Evolutionary conservation across 257 asterid species (phyloP).

Genomic region (Sherardia arvensis): DNA sequence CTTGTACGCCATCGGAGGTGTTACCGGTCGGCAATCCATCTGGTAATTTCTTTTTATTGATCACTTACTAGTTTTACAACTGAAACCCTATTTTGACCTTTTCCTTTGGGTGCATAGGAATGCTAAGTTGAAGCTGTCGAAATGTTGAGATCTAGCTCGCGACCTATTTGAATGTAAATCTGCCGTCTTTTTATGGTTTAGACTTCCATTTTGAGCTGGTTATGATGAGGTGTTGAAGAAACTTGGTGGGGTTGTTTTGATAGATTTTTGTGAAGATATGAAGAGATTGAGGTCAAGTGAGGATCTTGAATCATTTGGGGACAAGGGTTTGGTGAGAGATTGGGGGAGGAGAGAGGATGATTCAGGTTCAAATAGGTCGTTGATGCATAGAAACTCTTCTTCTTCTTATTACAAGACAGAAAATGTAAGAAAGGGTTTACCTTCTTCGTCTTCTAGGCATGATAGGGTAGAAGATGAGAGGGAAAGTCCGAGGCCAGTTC

Average conservation of each 20-base stretch:
- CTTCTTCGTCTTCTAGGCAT: slow-evolving; percentile 70
- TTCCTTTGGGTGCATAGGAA: slow-evolving; percentile 4
- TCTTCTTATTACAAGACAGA: slow-evolving; percentile 70
- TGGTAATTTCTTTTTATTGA: slow-evolving; percentile 15
- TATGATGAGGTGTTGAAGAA: background rate
- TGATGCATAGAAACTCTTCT: slow-evolving; percentile 57
- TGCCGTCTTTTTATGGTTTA: slow-evolving; percentile 2
- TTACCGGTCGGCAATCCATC: slow-evolving; percentile 21
- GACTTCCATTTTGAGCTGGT: slow-evolving; percentile 4
- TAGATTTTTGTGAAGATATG: slow-evolving; percentile 29
- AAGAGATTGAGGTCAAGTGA: slow-evolving; percentile 85
- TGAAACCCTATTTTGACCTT: slow-evolving; percentile 6
- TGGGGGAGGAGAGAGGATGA: slow-evolving; percentile 83
- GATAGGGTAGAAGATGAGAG: slow-evolving; percentile 77
- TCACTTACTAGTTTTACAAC: slow-evolving; percentile 9
- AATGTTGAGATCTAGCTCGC: slow-evolving; percentile 13
- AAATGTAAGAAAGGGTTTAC: slow-evolving; percentile 52
- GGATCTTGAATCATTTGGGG: slow-evolving; percentile 72
- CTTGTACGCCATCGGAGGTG: slow-evolving; percentile 4
- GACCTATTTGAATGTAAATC: background rate
- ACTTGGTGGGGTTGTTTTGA: slow-evolving; percentile 8
- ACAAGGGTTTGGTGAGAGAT: slow-evolving; percentile 59
- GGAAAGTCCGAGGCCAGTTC: slow-evolving; percentile 51
- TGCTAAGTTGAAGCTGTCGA: slow-evolving; percentile 8
- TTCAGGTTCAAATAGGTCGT: slow-evolving; percentile 48